phyloP scores from a whole-genome alignment of 257 asterid species.

The Parsonsia alboflavescens region DNA sequence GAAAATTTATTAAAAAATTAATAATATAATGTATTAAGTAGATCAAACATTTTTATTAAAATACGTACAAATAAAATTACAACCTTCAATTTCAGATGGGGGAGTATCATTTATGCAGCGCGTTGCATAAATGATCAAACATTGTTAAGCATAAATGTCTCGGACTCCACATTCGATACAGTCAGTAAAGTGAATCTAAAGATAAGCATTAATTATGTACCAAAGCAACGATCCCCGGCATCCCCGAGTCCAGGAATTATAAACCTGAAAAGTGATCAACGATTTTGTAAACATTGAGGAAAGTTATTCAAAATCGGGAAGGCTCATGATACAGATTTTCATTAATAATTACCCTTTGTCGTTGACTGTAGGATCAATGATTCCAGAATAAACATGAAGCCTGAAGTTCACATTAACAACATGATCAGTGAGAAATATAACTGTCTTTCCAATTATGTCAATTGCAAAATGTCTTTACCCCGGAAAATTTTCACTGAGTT shows the following conservation, averaged over 20 bases:
- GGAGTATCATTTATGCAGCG: no score
- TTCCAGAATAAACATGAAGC: constrained; percentile 89
- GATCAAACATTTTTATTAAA: no score
- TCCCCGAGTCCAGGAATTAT: constrained; percentile 94
- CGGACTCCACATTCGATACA: not conserved
- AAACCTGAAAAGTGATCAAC: constrained; percentile 49
- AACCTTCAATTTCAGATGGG: no score
- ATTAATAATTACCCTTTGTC: constrained; percentile 64
- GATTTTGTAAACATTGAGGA: constrained; percentile 2
- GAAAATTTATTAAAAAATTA: no score
- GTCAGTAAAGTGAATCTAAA: not conserved
- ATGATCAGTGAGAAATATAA: not conserved
- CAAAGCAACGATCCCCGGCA: constrained; percentile 95
- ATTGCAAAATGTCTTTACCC: constrained; percentile 44
- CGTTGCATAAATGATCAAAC: no score
- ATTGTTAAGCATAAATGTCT: no score
- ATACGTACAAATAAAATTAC: no score
- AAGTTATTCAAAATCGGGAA: not conserved
- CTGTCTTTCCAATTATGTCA: not conserved
- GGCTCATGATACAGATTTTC: not conserved
- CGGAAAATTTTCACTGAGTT: constrained; percentile 73
- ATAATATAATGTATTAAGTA: no score
- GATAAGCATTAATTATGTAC: constrained; percentile 40
- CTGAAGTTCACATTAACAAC: constrained; percentile 37
- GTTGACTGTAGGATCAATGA: constrained; percentile 69